A percentile compares a stretch with the other conserved stretches of the same genome.
Conservation (phyloP, 2,329 filamentous ascomycete species). For the Penicillium sp. region DNA sequence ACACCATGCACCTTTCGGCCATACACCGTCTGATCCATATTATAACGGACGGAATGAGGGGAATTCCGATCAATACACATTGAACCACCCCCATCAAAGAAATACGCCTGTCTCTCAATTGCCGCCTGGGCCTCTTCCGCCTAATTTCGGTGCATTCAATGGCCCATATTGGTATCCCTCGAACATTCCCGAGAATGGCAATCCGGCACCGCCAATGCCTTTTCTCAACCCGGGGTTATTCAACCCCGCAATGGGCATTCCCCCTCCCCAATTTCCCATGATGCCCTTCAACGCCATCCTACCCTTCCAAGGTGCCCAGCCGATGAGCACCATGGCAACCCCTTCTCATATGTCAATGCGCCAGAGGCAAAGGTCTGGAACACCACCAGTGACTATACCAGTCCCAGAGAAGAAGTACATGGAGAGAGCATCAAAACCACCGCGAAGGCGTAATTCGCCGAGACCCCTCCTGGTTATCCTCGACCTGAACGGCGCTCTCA, state of each 20-base stretch:
- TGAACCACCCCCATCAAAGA: not conserved
- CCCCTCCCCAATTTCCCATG: conserved; percentile 8
- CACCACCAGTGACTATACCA: conserved; percentile 42
- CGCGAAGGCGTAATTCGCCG: conserved; percentile 46
- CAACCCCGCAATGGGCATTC: not conserved
- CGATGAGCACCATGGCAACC: conserved; percentile 19
- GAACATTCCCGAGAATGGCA: not conserved
- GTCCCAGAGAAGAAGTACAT: conserved; percentile 62
- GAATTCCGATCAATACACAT: not conserved
- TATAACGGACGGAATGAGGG: not conserved
- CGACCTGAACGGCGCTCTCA: conserved; percentile 89
- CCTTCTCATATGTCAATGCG: not conserved
- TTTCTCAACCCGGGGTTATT: conserved; percentile 12
- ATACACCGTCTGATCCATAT: too few relatives aligned
- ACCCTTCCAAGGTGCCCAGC: conserved; percentile 9
- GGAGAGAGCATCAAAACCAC: conserved; percentile 48
- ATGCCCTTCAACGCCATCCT: conserved; percentile 11
- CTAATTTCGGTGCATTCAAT: conserved; percentile 8
- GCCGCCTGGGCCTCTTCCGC: not conserved
- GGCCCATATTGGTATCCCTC: conserved; percentile 1
- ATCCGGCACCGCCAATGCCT: conserved; percentile 2
- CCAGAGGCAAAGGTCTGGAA: conserved; percentile 9
- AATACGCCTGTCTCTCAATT: not conserved
- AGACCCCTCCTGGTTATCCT: conserved; percentile 76
- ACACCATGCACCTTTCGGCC: not conserved